Conservation (phyloP, 1,284 basidiomycete species). For the Moesziomyces sp. region DNA sequence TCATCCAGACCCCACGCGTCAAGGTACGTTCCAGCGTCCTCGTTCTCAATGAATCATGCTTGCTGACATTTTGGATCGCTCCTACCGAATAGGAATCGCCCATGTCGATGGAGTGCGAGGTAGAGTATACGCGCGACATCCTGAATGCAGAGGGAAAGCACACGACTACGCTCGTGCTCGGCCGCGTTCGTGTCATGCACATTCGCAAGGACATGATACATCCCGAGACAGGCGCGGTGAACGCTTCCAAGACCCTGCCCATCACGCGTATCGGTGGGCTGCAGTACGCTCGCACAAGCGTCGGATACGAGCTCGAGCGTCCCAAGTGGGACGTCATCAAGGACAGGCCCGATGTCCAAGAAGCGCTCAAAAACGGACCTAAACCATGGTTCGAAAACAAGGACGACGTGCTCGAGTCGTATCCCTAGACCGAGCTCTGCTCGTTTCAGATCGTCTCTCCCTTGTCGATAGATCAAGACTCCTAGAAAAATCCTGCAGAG, state of each 20-base stretch:
- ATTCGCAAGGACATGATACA: constrained; percentile 56
- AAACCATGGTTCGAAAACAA: constrained; percentile 41
- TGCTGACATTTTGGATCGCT: background rate
- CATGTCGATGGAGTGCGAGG: constrained; percentile 57
- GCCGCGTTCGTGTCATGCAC: constrained; percentile 48
- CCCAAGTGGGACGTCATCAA: constrained; percentile 49
- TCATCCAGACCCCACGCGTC: constrained; percentile 48
- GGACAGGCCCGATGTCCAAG: constrained; percentile 35
- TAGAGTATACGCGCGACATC: constrained; percentile 49
- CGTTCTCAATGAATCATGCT: background rate
- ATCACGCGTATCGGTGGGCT: constrained; percentile 54
- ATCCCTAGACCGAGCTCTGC: constrained; percentile 13
- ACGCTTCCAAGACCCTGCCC: constrained; percentile 48
- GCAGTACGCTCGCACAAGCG: constrained; percentile 37
- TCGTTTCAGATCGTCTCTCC: background rate
- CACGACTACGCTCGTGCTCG: constrained; percentile 55
- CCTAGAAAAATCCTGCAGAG: background rate
- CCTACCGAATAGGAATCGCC: constrained; percentile 35
- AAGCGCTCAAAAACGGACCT: constrained; percentile 26
- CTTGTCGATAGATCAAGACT: background rate
- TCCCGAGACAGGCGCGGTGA: constrained; percentile 40
- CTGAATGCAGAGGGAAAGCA: constrained; percentile 50
- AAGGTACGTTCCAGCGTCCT: constrained; percentile 17
- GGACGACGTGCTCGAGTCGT: constrained; percentile 33
- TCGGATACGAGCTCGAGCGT: constrained; percentile 50